Percentiles rank a stretch among this genome's conserved stretches.
These are phyloP conservation scores for Phanerochaete sordida DNA, from an alignment of 768 basidiomycete species.

Conservation along the genomic window DNA sequence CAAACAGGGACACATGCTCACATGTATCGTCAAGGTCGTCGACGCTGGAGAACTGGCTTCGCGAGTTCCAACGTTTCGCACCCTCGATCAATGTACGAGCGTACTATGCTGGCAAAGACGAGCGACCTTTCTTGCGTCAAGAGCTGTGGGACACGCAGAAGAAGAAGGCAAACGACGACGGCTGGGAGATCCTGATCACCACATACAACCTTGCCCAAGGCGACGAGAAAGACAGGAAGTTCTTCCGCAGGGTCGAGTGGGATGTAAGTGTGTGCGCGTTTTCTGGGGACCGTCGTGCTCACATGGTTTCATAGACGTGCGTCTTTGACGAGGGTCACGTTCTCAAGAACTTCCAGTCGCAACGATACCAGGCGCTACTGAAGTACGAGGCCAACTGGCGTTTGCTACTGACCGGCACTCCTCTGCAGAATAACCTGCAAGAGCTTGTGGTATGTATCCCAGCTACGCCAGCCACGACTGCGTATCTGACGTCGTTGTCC, in stretches of 20 bases:
- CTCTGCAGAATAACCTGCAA: conserved; percentile 88
- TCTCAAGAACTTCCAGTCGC: conserved; percentile 96
- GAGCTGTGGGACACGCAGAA: conserved; percentile 62
- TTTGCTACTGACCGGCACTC: conserved; percentile 91
- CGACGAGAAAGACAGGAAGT: conserved; percentile 83
- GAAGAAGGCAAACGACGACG: conserved; percentile 41
- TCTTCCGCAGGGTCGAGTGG: conserved; percentile 89
- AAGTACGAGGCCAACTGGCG: conserved; percentile 87
- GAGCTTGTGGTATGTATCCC: conserved; percentile 74
- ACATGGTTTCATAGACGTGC: conserved; percentile 55
- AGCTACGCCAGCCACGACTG: neutral
- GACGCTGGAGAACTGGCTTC: conserved; percentile 97
- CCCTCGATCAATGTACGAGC: conserved; percentile 82
- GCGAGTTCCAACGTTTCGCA: conserved; percentile 91
- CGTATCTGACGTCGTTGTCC: neutral
- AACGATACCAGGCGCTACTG: conserved; percentile 87
- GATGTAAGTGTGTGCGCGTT: conserved; percentile 55
- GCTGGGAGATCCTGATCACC: conserved; percentile 93
- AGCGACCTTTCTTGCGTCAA: conserved; percentile 70
- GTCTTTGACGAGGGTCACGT: conserved; percentile 98
- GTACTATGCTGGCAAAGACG: conserved; percentile 92
- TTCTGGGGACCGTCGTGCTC: neutral
- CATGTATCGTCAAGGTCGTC: conserved; percentile 60
- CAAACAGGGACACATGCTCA: too few relatives aligned
- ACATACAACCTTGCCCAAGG: conserved; percentile 95